These are phyloP conservation scores for Epichloe gansuensis DNA, from an alignment of 2,329 filamentous ascomycete genomes.

Conservation along the genomic window DNA sequence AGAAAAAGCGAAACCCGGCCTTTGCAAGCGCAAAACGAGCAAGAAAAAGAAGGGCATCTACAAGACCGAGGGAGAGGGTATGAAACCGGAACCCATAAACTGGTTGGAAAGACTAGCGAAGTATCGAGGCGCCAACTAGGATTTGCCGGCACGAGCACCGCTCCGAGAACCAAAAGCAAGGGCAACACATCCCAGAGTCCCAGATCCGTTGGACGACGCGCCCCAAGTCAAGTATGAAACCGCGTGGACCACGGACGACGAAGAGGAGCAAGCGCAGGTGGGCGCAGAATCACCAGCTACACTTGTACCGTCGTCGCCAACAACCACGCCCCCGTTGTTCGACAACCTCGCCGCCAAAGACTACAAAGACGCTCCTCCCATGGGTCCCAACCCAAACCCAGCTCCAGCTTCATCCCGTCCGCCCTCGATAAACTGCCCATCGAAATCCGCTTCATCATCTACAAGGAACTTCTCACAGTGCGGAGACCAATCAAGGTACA, in stretches of 20 bases:
- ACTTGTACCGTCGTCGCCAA: background rate
- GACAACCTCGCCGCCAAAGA: background rate
- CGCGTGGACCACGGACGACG: background rate
- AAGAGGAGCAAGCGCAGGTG: background rate
- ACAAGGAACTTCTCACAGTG: constrained; percentile 19
- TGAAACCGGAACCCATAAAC: background rate
- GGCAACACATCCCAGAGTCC: background rate
- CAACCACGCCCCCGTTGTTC: background rate
- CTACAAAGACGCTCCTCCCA: too few species aligned
- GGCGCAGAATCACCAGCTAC: background rate
- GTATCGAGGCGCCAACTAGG: background rate
- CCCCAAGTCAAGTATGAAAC: background rate
- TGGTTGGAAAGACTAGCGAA: background rate
- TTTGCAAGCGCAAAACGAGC: background rate
- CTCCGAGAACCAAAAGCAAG: background rate
- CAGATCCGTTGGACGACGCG: constrained; percentile 1
- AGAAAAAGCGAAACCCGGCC: background rate
- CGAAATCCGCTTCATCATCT: constrained; percentile 21
- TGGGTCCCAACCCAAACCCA: background rate
- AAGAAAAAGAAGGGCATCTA: background rate
- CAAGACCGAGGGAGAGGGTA: background rate
- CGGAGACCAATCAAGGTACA: constrained; percentile 21
- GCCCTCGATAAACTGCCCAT: constrained; percentile 12
- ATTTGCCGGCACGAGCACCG: background rate
- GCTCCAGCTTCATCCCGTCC: background rate